A percentile compares a stretch with the other conserved stretches of the same genome.
Evolutionary conservation across 2,329 filamentous ascomycete species (phyloP).

Genomic region (Venturia carpophila): DNA sequence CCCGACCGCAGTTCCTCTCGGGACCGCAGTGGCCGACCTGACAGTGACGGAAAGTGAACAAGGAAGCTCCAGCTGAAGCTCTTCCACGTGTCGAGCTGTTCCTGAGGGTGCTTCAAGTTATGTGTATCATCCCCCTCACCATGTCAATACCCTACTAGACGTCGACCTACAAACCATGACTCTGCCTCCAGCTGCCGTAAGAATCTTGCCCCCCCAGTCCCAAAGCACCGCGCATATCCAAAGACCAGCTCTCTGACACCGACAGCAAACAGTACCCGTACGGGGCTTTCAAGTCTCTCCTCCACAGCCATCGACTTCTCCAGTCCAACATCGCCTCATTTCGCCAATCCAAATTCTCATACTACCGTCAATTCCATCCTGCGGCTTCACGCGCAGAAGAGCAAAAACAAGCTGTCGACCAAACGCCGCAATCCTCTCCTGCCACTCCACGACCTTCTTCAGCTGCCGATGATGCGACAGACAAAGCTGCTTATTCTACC

Average conservation of each 20-base stretch:
- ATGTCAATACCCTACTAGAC: no score
- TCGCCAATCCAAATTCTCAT: constrained; percentile 5
- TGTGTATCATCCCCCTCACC: no score
- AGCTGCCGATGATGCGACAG: constrained; percentile 1
- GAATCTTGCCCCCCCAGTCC: background rate
- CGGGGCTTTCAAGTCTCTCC: constrained; percentile 8
- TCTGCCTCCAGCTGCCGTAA: constrained; percentile 19
- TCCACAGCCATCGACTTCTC: constrained; percentile 13
- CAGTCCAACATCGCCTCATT: constrained; percentile 13
- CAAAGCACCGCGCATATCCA: background rate
- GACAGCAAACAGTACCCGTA: constrained; percentile 10
- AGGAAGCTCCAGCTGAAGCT: no score
- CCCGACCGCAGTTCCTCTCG: no score
- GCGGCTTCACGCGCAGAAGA: background rate
- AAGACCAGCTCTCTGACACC: background rate
- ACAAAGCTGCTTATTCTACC: background rate
- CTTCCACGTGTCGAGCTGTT: no score
- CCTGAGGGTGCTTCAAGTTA: no score
- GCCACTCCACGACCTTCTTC: background rate
- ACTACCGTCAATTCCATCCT: constrained; percentile 1
- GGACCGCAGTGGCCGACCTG: no score
- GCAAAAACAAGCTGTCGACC: background rate
- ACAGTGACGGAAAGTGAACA: no score
- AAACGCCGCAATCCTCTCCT: background rate
- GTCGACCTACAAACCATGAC: constrained; percentile 17